phyloP scores from a whole-genome alignment of 2,329 filamentous ascomycete species.

The Diaporthe australafricana region DNA sequence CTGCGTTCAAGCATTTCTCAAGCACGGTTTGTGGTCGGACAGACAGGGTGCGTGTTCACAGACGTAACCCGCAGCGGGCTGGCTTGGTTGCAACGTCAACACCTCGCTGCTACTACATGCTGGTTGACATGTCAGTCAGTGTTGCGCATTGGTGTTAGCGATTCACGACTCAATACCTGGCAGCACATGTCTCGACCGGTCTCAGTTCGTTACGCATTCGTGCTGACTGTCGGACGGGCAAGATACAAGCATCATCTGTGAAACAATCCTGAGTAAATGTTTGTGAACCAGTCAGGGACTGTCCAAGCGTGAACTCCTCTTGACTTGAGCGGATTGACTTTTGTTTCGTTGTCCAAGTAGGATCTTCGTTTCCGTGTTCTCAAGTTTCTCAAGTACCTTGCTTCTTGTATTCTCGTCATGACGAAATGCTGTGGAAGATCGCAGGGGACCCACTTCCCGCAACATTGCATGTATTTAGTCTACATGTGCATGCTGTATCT shows the following conservation, averaged over 20 bases:
- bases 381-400: background rate
- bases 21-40: background rate
- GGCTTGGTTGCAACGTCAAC: background rate
- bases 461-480: background rate
- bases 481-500: background rate
- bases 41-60: background rate
- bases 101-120: background rate
- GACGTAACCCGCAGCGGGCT: background rate
- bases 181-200: constrained; percentile 17
- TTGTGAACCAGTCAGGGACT: constrained; percentile 6
- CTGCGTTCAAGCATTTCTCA: background rate
- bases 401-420: background rate
- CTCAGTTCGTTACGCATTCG: background rate
- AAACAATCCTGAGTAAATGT: constrained; percentile 9
- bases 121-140: constrained; percentile 1
- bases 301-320: background rate
- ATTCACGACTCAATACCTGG: constrained; percentile 7
- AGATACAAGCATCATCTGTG: constrained; percentile 12
- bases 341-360: constrained; percentile 1
- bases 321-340: background rate
- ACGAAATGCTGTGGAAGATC: background rate
- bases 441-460: constrained; percentile 8
- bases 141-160: constrained; percentile 4
- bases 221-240: constrained; percentile 14
- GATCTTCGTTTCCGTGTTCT: constrained; percentile 2